These are phyloP conservation scores for Stemphylium vesicarium DNA, from an alignment of 2,329 filamentous ascomycete species.

Conservation along the genomic window DNA sequence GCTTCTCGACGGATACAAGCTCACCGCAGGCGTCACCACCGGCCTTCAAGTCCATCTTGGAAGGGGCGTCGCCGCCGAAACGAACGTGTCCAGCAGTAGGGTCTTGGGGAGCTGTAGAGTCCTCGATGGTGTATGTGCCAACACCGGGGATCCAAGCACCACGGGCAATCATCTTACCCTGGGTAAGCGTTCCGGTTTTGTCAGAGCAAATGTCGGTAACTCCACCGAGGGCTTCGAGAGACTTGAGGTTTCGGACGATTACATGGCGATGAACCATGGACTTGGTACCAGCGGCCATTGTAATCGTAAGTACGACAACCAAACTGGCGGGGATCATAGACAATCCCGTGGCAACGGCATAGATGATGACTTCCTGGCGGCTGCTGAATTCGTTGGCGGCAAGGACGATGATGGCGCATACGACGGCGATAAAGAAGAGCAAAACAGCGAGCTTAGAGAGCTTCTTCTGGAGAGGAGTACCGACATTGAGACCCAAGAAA, in stretches of 20 bases:
- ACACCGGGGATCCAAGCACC: constrained; percentile 48
- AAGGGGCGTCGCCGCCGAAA: constrained; percentile 32
- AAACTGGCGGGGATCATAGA: constrained; percentile 47
- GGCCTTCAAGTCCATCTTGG: constrained; percentile 35
- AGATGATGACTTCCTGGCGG: constrained; percentile 48
- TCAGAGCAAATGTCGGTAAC: constrained; percentile 46
- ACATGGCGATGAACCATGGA: constrained; percentile 46
- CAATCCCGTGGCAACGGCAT: constrained; percentile 46
- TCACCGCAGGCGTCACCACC: constrained; percentile 22
- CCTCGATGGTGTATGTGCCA: constrained; percentile 47
- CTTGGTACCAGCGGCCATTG: constrained; percentile 48
- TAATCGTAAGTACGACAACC: constrained; percentile 47
- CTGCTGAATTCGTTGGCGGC: constrained; percentile 46
- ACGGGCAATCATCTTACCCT: constrained; percentile 48
- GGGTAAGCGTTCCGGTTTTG: constrained; percentile 44
- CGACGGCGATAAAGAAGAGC: constrained; percentile 20
- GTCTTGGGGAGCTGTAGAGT: constrained; percentile 43
- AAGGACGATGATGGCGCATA: constrained; percentile 43
- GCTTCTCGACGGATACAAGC: constrained; percentile 24
- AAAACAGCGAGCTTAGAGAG: constrained; percentile 43
- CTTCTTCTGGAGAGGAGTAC: constrained; percentile 48
- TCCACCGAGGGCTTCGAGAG: constrained; percentile 46
- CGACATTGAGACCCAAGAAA: constrained; percentile 50
- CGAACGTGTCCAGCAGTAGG: constrained; percentile 42
- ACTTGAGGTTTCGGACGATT: constrained; percentile 46